Conservation (phyloP, 2,329 filamentous ascomycete genomes). For the Xylariaceae sp. region DNA sequence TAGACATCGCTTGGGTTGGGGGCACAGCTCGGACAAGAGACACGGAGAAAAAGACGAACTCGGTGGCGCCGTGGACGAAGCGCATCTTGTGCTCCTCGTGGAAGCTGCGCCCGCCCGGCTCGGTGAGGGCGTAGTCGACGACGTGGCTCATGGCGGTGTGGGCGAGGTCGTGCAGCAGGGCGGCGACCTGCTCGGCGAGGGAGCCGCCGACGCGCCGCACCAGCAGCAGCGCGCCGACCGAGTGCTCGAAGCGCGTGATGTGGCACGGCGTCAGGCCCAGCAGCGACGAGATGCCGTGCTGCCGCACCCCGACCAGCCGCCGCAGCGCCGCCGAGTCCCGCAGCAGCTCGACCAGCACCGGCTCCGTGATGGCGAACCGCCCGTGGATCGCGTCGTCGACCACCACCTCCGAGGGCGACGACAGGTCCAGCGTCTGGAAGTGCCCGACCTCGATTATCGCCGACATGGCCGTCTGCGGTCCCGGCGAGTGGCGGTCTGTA, state of each 20-base stretch:
- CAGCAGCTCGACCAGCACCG: slow-evolving; percentile 29
- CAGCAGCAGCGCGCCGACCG: slow-evolving; percentile 30
- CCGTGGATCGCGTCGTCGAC: slow-evolving; percentile 30
- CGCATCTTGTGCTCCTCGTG: slow-evolving; percentile 32
- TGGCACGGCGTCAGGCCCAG: slow-evolving; percentile 25
- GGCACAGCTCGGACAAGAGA: too few relatives aligned
- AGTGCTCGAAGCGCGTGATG: slow-evolving; percentile 32
- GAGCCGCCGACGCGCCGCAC: slow-evolving; percentile 27
- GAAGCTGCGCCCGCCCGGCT: slow-evolving; percentile 29
- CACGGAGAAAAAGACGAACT: too few relatives aligned
- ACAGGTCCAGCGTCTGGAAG: slow-evolving; percentile 16
- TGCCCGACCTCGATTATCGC: slow-evolving; percentile 9
- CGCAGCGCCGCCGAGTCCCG: slow-evolving; percentile 21
- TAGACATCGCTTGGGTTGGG: too few relatives aligned
- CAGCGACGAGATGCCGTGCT: slow-evolving; percentile 29
- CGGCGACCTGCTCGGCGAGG: slow-evolving; percentile 30
- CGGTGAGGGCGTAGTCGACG: slow-evolving; percentile 29
- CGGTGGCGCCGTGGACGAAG: slow-evolving; percentile 24
- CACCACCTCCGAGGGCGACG: slow-evolving; percentile 7
- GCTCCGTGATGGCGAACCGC: slow-evolving; percentile 24
- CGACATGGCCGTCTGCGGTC: too few relatives aligned
- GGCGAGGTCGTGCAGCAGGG: slow-evolving; percentile 31
- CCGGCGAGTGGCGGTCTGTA: too few relatives aligned
- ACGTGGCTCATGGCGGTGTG: slow-evolving; percentile 34
- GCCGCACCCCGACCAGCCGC: slow-evolving; percentile 27